Percentiles rank a stretch among this genome's conserved stretches.
phyloP scores from a whole-genome alignment of 2,329 filamentous ascomycete species.

The Blastomyces gilchristii region DNA sequence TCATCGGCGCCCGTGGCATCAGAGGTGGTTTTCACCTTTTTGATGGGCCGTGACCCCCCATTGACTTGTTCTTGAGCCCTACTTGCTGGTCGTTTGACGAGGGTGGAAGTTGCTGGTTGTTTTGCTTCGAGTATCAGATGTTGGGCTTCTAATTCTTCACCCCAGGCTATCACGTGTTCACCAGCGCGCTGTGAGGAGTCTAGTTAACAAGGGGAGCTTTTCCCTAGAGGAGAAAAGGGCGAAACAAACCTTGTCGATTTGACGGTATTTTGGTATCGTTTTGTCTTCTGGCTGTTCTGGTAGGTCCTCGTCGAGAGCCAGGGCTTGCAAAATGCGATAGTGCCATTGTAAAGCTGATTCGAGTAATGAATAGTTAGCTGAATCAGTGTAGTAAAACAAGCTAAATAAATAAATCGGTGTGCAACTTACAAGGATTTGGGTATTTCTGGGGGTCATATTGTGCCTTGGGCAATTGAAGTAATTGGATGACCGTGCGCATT shows the following conservation, averaged over 20 bases:
- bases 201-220: conserved; percentile 2
- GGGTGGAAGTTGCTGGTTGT: conserved; percentile 34
- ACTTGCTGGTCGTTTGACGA: conserved; percentile 38
- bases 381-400: neutral
- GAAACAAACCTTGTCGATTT: conserved; percentile 61
- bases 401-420: neutral
- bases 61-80: conserved; percentile 20
- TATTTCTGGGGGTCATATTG: conserved; percentile 78
- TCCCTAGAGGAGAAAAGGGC: neutral
- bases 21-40: conserved; percentile 38
- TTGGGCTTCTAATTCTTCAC: conserved; percentile 54
- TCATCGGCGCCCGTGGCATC: conserved; percentile 21
- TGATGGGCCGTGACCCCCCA: conserved; percentile 26
- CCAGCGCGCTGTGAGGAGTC: conserved; percentile 52
- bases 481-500: conserved; percentile 74
- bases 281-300: conserved; percentile 65
- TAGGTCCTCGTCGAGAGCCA: conserved; percentile 84
- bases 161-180: conserved; percentile 67
- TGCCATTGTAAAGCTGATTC: conserved; percentile 74
- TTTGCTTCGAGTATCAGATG: conserved; percentile 36
- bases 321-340: conserved; percentile 82
- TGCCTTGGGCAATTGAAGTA: conserved; percentile 77
- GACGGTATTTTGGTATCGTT: conserved; percentile 71
- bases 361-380: conserved; percentile 6
- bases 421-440: conserved; percentile 58